Evolutionary conservation across 176 grass and related monocot genomes (phyloP), one percentile per base, ranked within the genome.

Genomic region (Aegilops sharonensis): DNA sequence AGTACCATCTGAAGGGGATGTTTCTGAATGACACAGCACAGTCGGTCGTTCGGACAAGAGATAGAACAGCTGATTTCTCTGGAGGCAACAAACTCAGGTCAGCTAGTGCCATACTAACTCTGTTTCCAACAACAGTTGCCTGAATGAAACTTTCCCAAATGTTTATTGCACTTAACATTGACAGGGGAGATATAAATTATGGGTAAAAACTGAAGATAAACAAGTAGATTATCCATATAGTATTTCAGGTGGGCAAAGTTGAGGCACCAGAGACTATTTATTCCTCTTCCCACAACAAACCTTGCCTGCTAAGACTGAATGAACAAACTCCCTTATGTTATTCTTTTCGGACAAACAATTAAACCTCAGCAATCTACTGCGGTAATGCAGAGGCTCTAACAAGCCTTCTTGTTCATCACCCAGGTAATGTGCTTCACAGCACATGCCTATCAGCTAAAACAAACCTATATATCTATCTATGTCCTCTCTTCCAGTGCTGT

Each of bases 391-490:
- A 88, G 60, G 62, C 85, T 76, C 29, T 54, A 68, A 69, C 69
- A 12, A 60, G 35, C 10, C 72, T 85, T 15, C 78, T 68, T 77
- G 68, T 47, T 89, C 68, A 76, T 80, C 74, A 82, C 62, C 84
- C 50, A 14, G 69, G 3, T 12, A 34, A 87, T 72, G 74, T 5
- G 14, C 75, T 40, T 86, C 54, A 82, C 32, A 86, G 11, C 78
- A 82, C 7, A 82, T 79, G 64, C 25, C 80, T 90, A 79, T 35
- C 13, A 27, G 60, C 80, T 79, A 79, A 90, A 43, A 82, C 37
- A 82, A 32, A 83, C 37, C 47, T 72, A 72, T 5, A 42, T 82
- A 77, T 45, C 45, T 75, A 60, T 79, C 75, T 91, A 52, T 81
- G 11, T 30, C 14, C 77, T 84, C 37, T 75, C 32, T 35, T 72